Base-by-base conservation (phyloP, 116 monocot genomes). In the Phalaenopsis hybrid region DNA sequence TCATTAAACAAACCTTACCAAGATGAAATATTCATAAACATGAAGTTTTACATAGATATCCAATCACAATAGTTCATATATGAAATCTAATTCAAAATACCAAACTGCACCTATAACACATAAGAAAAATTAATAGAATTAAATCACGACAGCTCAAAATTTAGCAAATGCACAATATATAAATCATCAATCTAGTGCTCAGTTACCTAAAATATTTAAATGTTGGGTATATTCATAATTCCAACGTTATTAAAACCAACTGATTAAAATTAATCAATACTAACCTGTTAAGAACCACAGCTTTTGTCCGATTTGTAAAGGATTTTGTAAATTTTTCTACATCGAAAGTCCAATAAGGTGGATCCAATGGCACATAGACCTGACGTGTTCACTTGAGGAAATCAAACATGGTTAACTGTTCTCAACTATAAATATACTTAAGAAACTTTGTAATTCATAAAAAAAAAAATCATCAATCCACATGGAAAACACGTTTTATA, bases 271-370 rank as follows among this genome's bases (percentile, higher is more conserved):
- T 34, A 28, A 28, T 77, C n/a, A 65, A 33, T 81, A 77, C 81
- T 80, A 6, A 94, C 96, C 96, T 94, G 86, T 96, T 97, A 81
- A 97, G 83, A 51, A 97, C 87, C 61, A 96, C 82, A 81, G 96
- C 96, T 84, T 96, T 96, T 81, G 96, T 92, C 63, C 83, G 74
- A 20, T 76, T 81, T 1, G 96, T 92, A 79, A 96, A 91, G 13
- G 88, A 85, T 79, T 89, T 89, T 83, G 84, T 76, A 51, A 94
- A 86, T 72, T 82, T 86, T 9, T 94, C 88, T 59, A 81, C 77
- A 81, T 96, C 86, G 79, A 96, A 84, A 77, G 73, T 90, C 96
- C 94, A 96, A 44, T 78, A 12, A 72, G 94, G 94, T 57, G 96
- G 94, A 84, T 92, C 88, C 82, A 96, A 84, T 69, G 87, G 78